Evolutionary conservation across 495 filamentous ascomycete genomes (phyloP).

Genomic region (Trichocladium antarcticum): DNA sequence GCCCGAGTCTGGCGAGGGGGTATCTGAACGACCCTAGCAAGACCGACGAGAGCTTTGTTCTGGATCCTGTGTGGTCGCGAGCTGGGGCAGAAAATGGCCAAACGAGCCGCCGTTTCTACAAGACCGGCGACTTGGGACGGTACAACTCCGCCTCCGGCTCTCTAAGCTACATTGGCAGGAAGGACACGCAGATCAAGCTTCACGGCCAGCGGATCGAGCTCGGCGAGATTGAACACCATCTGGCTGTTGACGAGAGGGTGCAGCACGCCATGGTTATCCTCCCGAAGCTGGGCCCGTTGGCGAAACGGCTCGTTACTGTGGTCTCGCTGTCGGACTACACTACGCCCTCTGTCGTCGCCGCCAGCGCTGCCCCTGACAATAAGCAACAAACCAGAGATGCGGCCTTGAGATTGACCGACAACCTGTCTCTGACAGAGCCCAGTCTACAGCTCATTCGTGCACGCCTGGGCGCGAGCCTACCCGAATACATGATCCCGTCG

Average conservation of each 20-base stretch:
- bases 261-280: slow-evolving; percentile 13
- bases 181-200: slow-evolving; percentile 30
- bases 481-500: slow-evolving; percentile 46
- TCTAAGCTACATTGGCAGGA: slow-evolving; percentile 5
- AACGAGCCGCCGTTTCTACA: neutral
- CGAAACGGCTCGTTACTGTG: slow-evolving; percentile 13
- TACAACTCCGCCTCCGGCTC: neutral
- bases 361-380: neutral
- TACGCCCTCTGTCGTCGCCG: too few relatives aligned
- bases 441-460: too few relatives aligned
- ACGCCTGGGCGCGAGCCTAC: slow-evolving; percentile 18
- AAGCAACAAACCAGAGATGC: neutral
- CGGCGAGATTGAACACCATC: slow-evolving; percentile 44
- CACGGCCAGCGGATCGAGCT: slow-evolving; percentile 32
- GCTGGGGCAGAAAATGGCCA: neutral
- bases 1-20: neutral
- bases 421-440: too few relatives aligned
- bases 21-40: slow-evolving; percentile 1
- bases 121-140: slow-evolving; percentile 4
- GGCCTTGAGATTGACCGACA: too few relatives aligned
- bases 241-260: slow-evolving; percentile 10
- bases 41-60: slow-evolving; percentile 1
- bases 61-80: slow-evolving; percentile 3
- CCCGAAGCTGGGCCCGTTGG: slow-evolving; percentile 14
- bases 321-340: slow-evolving; percentile 8